phyloP scores from a whole-genome alignment of 768 basidiomycete genomes.

The Rubroboletus satanas region DNA sequence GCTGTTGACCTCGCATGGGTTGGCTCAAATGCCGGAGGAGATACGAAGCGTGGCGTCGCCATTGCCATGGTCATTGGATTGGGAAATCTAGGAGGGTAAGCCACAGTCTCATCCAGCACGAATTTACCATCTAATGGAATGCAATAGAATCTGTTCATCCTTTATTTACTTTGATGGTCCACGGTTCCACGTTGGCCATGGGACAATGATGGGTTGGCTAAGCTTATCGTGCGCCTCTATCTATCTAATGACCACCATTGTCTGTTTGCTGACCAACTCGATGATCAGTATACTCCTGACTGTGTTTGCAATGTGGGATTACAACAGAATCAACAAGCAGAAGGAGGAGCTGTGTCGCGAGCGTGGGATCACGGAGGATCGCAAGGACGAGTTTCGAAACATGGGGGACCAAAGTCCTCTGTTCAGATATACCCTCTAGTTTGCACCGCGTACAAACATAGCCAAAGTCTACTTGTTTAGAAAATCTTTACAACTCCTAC shows the following conservation, averaged over 20 bases:
- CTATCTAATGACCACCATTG: slow-evolving; percentile 9
- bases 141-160: slow-evolving; percentile 38
- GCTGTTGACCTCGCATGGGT: slow-evolving; percentile 51
- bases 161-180: slow-evolving; percentile 40
- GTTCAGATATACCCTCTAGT: slow-evolving; percentile 39
- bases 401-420: slow-evolving; percentile 55
- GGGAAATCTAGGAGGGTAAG: slow-evolving; percentile 53
- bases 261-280: slow-evolving; percentile 26
- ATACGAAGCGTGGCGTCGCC: slow-evolving; percentile 48
- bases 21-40: slow-evolving; percentile 53
- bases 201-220: slow-evolving; percentile 37
- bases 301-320: slow-evolving; percentile 47
- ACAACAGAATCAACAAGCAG: slow-evolving; percentile 44
- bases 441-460: slow-evolving; percentile 15
- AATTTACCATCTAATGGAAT: slow-evolving; percentile 1
- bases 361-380: slow-evolving; percentile 40
- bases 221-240: slow-evolving; percentile 18
- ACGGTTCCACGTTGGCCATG: slow-evolving; percentile 36
- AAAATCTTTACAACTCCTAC: neutral
- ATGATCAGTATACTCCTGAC: slow-evolving; percentile 39
- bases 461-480: slow-evolving; percentile 15
- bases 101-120: slow-evolving; percentile 13
- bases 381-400: slow-evolving; percentile 40
- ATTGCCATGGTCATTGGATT: slow-evolving; percentile 52
- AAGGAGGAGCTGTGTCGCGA: slow-evolving; percentile 44